Percentiles rank a stretch among this genome's conserved stretches.
Evolutionary conservation across 805 yeast species (phyloP).

Genomic region (Myxozyma lipomycoides): DNA sequence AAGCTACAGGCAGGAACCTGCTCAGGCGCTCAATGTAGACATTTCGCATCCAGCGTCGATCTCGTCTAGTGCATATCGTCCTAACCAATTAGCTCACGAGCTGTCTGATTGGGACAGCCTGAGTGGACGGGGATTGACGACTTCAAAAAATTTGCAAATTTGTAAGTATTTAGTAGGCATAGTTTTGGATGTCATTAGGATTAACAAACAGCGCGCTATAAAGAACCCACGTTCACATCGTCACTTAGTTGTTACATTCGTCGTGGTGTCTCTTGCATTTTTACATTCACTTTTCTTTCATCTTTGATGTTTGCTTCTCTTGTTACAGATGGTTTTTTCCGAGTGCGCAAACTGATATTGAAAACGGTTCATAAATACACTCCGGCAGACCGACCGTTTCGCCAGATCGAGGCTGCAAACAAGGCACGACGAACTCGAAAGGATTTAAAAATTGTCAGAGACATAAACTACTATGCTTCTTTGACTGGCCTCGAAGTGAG

Average conservation of each 20-base stretch:
- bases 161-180: too few species aligned
- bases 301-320: constrained; percentile 17
- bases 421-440: constrained; percentile 29
- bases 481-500: constrained; percentile 57
- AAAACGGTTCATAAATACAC: neutral
- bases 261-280: constrained; percentile 14
- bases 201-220: constrained; percentile 6
- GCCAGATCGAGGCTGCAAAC: constrained; percentile 16
- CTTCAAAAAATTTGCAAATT: neutral
- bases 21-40: too few species aligned
- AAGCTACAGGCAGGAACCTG: too few species aligned
- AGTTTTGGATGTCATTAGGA: neutral
- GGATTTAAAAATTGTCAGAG: constrained; percentile 45
- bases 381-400: constrained; percentile 15
- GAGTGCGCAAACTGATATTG: neutral
- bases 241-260: constrained; percentile 8
- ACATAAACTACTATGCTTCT: constrained; percentile 64
- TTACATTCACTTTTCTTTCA: constrained; percentile 19
- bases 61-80: neutral
- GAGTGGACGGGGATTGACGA: neutral
- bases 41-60: neutral
- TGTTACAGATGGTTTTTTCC: neutral
- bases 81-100: neutral
- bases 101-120: neutral
- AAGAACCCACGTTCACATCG: constrained; percentile 2